phyloP scores from a whole-genome alignment of 768 basidiomycete genomes.

The Tylopilus sp. region DNA sequence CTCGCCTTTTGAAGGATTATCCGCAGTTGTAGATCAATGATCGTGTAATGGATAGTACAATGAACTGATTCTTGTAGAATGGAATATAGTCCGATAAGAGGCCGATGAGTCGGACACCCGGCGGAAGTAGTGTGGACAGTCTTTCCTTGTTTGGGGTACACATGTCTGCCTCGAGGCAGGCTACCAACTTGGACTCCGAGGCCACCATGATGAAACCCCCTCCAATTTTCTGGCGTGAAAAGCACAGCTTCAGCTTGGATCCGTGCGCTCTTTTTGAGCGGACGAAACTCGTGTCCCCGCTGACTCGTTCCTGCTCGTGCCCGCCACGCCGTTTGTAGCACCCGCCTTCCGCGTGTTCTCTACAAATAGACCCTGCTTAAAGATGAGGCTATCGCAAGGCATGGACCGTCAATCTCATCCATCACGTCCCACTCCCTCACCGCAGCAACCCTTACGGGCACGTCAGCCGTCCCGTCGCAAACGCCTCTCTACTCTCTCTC shows the following conservation, averaged over 20 bases:
- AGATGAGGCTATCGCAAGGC: conserved; percentile 27
- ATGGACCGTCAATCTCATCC: conserved; percentile 24
- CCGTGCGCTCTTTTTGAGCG: conserved; percentile 24
- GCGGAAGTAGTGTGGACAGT: background rate
- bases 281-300: conserved; percentile 29
- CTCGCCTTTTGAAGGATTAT: too few species aligned
- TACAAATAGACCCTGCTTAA: conserved; percentile 21
- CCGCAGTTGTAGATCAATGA: too few species aligned
- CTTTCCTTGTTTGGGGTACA: conserved; percentile 5
- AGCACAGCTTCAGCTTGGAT: conserved; percentile 19
- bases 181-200: background rate
- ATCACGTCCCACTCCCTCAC: conserved; percentile 19
- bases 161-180: conserved; percentile 27
- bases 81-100: background rate
- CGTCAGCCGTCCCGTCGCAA: conserved; percentile 34
- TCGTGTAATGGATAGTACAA: too few species aligned
- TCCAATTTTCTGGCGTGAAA: conserved; percentile 15
- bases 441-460: conserved; percentile 17
- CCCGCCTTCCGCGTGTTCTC: conserved; percentile 30
- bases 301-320: conserved; percentile 12
- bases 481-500: conserved; percentile 31
- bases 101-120: background rate
- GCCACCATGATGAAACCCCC: conserved; percentile 12
- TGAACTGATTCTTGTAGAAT: background rate
- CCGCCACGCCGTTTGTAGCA: conserved; percentile 29